These are phyloP conservation scores for Cladophialophora psammophila DNA, from an alignment of 2,329 filamentous ascomycete species.

Conservation along the genomic window DNA sequence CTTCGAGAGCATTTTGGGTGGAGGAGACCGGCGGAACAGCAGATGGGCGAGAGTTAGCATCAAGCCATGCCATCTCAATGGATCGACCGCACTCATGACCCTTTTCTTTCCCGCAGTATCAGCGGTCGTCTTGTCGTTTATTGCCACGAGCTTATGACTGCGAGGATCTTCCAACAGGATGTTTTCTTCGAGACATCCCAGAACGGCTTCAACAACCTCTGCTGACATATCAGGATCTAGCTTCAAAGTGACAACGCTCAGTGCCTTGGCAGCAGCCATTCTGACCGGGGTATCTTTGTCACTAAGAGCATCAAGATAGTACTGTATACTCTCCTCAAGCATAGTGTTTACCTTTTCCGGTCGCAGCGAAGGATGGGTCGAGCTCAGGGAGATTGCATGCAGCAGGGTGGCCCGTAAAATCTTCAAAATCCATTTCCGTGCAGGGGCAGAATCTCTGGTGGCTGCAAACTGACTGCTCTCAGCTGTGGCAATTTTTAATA, in stretches of 20 bases:
- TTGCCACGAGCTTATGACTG: conserved; percentile 50
- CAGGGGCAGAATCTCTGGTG: conserved; percentile 73
- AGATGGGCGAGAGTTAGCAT: conserved; percentile 87
- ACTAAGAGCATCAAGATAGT: conserved; percentile 76
- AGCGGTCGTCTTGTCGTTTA: conserved; percentile 45
- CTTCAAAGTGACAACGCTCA: conserved; percentile 84
- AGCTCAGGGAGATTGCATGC: conserved; percentile 65
- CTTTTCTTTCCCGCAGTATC: conserved; percentile 47
- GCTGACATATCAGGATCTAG: conserved; percentile 80
- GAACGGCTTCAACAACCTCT: conserved; percentile 85
- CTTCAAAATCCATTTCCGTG: conserved; percentile 83
- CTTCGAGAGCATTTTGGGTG: conserved; percentile 71
- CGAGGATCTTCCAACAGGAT: conserved; percentile 62
- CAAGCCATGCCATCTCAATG: conserved; percentile 89
- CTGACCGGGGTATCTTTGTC: conserved; percentile 93
- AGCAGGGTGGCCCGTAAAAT: conserved; percentile 77
- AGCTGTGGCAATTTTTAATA: conserved; percentile 65
- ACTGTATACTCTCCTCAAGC: conserved; percentile 82
- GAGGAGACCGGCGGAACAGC: conserved; percentile 82
- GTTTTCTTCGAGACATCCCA: conserved; percentile 71
- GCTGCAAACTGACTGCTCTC: conserved; percentile 63
- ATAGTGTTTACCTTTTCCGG: conserved; percentile 53
- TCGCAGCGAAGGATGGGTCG: conserved; percentile 45
- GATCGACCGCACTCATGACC: conserved; percentile 77
- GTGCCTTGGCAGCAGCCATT: conserved; percentile 87